Percentiles rank a stretch among this genome's conserved stretches.
Evolutionary conservation across 2,329 filamentous ascomycete species (phyloP).

Genomic region (Fusarium nanum): DNA sequence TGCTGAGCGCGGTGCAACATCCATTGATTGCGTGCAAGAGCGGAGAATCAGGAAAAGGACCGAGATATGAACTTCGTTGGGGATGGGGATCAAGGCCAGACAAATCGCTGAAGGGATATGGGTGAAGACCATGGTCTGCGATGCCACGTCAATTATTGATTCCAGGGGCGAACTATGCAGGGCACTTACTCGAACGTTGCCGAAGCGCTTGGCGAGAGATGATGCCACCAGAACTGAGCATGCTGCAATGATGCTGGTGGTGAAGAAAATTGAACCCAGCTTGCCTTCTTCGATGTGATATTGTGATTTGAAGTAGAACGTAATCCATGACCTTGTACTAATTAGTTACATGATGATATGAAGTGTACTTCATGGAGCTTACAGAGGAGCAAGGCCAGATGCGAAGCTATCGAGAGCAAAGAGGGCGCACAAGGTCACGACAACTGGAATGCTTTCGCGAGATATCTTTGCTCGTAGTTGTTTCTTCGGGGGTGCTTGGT

Average conservation of each 20-base stretch:
- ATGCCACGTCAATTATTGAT: background rate
- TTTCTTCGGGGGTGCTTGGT: constrained; percentile 2
- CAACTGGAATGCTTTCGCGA: constrained; percentile 62
- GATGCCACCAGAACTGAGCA: constrained; percentile 64
- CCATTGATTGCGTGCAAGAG: constrained; percentile 74
- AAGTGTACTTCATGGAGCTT: constrained; percentile 46
- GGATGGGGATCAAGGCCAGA: constrained; percentile 71
- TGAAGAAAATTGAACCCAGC: constrained; percentile 67
- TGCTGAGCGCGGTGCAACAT: constrained; percentile 75
- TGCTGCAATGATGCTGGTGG: constrained; percentile 63
- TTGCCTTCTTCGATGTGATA: constrained; percentile 61
- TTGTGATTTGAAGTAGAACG: constrained; percentile 65
- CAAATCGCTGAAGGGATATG: constrained; percentile 76
- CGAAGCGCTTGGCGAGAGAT: constrained; percentile 65
- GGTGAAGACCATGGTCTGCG: constrained; percentile 78
- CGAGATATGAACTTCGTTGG: constrained; percentile 63
- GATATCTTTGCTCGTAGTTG: constrained; percentile 68
- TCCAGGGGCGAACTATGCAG: accelerated
- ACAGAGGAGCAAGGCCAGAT: constrained; percentile 74
- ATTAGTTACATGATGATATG: accelerated
- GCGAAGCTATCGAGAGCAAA: constrained; percentile 77
- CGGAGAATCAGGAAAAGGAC: constrained; percentile 71
- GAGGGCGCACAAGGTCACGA: constrained; percentile 73
- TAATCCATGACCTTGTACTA: constrained; percentile 66
- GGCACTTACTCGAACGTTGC: constrained; percentile 70